These are phyloP conservation scores for Myxozyma neotropica DNA, from an alignment of 805 yeast species.

Conservation along the genomic window DNA sequence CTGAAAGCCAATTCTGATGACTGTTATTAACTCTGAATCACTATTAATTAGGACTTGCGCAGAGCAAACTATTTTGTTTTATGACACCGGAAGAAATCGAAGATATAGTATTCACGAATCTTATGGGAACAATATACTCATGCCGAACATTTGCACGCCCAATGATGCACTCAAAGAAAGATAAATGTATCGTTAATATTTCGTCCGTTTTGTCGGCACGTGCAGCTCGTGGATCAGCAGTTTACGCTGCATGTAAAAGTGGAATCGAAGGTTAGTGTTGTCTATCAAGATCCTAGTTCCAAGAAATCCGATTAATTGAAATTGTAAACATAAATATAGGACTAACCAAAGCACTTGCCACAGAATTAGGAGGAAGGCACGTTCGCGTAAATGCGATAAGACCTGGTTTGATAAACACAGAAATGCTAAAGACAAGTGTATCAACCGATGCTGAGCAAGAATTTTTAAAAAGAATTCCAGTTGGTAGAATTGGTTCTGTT, in stretches of 20 bases:
- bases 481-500: conserved; percentile 24
- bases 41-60: conserved; percentile 55
- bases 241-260: conserved; percentile 71
- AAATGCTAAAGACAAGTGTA: conserved; percentile 48
- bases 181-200: conserved; percentile 57
- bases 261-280: conserved; percentile 58
- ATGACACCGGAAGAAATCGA: conserved; percentile 50
- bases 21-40: not conserved
- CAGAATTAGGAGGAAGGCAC: conserved; percentile 56
- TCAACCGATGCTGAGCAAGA: not conserved
- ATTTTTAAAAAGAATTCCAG: conserved; percentile 24
- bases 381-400: conserved; percentile 66
- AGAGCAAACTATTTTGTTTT: conserved; percentile 51
- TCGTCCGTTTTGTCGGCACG: conserved; percentile 63
- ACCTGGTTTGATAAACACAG: conserved; percentile 72
- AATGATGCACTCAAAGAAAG: conserved; percentile 48
- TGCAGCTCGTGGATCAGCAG: conserved; percentile 42
- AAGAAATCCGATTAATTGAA: no score
- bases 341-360: conserved; percentile 60
- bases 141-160: conserved; percentile 55
- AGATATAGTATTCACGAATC: conserved; percentile 55
- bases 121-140: conserved; percentile 62
- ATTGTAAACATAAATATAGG: conserved; percentile 41
- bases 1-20: no score
- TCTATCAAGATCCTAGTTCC: no score